Percentiles rank a stretch among this genome's conserved stretches.
Evolutionary conservation across 1,284 basidiomycete genomes (phyloP).

Genomic region (Hemileia vastatrix): DNA sequence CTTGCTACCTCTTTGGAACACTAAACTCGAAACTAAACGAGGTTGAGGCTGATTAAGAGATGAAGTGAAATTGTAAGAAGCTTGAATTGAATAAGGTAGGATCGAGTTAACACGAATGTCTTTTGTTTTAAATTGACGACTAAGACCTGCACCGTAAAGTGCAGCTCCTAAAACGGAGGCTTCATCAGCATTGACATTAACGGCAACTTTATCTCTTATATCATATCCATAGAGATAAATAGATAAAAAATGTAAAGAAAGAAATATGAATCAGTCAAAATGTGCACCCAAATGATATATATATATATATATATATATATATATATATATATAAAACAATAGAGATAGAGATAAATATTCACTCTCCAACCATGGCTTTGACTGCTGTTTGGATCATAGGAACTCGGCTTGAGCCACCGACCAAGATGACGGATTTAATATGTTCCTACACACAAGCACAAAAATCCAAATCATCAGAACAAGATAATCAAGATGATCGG

Average conservation of each 20-base stretch:
- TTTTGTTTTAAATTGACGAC: slow-evolving; percentile 90
- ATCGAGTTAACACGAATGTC: slow-evolving; percentile 75
- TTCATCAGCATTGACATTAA: slow-evolving; percentile 96
- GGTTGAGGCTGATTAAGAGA: slow-evolving; percentile 28
- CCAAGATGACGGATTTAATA: slow-evolving; percentile 78
- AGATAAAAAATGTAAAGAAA: background rate
- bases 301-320: background rate
- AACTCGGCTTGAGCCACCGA: slow-evolving; percentile 78
- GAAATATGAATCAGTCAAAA: slow-evolving; percentile 24
- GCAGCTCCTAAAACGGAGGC: slow-evolving; percentile 85
- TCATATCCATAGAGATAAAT: too few species aligned
- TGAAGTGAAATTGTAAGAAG: slow-evolving; percentile 53
- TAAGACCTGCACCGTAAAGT: slow-evolving; percentile 79
- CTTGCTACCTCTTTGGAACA: slow-evolving; percentile 67
- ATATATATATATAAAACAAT: background rate
- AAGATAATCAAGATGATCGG: too few species aligned
- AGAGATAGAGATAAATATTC: slow-evolving; percentile 36
- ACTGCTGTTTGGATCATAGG: slow-evolving; percentile 83
- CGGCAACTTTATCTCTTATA: slow-evolving; percentile 71
- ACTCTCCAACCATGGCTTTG: slow-evolving; percentile 64
- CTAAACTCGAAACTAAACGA: slow-evolving; percentile 36
- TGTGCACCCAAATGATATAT: background rate
- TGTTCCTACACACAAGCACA: slow-evolving; percentile 57
- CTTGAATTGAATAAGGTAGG: slow-evolving; percentile 60
- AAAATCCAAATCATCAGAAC: too few species aligned